Base-by-base conservation (phyloP, 805 yeast species). In the Yarrowia osloensis region DNA sequence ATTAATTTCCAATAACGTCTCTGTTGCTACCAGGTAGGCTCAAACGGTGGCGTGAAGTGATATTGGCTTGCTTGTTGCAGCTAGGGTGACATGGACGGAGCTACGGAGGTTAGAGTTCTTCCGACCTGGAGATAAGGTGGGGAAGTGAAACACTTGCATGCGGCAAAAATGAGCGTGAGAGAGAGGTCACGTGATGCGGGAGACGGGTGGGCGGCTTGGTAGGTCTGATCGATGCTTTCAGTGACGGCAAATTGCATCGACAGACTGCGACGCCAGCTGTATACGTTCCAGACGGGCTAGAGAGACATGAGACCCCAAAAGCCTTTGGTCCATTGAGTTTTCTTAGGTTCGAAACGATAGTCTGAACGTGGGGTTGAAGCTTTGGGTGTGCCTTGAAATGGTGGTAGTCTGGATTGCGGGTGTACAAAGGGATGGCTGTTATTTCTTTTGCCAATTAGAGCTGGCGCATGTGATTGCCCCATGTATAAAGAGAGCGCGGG, bases 51-150 rank as follows among this genome's bases (percentile, higher is more conserved):
- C 35, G 33, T 28, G 28, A 26, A 28, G 29, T 22, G 29, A 9
- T 40, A 40, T 40, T 40, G 46, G 31, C 19, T 24, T 15, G 31
- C 50, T 42, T 42, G 29, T 15, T 28, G 8, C 11, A 4, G 26
- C 24, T 21, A 31, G 40, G 28, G 57, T 50, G 40, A 21, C 29
- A 21, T 31, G 57, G 15, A 33, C 57, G 57, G 57, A 31, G 15
- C 12, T 15, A 15, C 57, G 57, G 57, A 50, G 57, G 57, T 50
- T 50, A 28, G 40, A 50, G 57, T 33, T 50, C 17, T 50, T 33
- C 57, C 40, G 57, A 22, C 15, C 33, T 21, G 57, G 40, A 21
- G 40, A 21, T 50, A 31, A 49, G 37, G 54, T 47, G 37, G 40
- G 29, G 57, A 50, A 50, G 26, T 50, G 57, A 50, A 50, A 50